Evolutionary conservation across 306 rosid genomes (phyloP), one percentile per base, ranked within the genome.

Genomic region (Vachellia pachyceras): DNA sequence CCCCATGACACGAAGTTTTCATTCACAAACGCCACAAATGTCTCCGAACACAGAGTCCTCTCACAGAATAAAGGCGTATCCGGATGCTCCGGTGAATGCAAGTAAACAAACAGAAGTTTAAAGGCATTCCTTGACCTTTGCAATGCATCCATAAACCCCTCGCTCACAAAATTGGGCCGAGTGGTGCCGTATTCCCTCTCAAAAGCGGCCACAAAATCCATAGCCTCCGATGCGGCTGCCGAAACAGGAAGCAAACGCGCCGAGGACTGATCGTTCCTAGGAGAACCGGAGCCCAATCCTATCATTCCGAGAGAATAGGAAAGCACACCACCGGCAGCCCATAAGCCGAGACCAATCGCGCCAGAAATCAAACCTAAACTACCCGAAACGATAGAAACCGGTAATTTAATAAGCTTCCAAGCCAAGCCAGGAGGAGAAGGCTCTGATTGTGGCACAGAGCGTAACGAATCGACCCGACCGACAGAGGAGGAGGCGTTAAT

Each of bases 1-100:
- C 98, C 98, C 99, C 99, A 96, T 14, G 94, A 84, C 18, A 96
- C 97, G 54, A 96, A 96, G 64, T 96, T 96, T 85, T 92, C 97
- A 42, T 96, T 93, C 7, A 96, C 86, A 64, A 89, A 96, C 3
- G 89, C 94, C 9, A 82, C 81, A 15, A 93, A 1, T 0, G 82
- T 63, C 25, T 92, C 91, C 0, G 99, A 88, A 52, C 97, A 96
- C 14, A 93, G 87, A n/a, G 98, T 90, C 83, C 94, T 83, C 80
- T 88, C 86, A 55, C 99, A 96, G 80, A 96, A 96, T 72, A 77
- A 69, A 9, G 97, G 94, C 65, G 97, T 89, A 80, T 96, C 99
- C 1, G 90, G 98, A 84, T 96, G 98, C 25, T 96, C 99, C 10
- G 98, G 99, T 37, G 99, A 96, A 82, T 96, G 99, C 83, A 96